These are phyloP conservation scores for Fusarium bulbicola DNA, from an alignment of 2,329 filamentous ascomycete genomes.

Conservation along the genomic window DNA sequence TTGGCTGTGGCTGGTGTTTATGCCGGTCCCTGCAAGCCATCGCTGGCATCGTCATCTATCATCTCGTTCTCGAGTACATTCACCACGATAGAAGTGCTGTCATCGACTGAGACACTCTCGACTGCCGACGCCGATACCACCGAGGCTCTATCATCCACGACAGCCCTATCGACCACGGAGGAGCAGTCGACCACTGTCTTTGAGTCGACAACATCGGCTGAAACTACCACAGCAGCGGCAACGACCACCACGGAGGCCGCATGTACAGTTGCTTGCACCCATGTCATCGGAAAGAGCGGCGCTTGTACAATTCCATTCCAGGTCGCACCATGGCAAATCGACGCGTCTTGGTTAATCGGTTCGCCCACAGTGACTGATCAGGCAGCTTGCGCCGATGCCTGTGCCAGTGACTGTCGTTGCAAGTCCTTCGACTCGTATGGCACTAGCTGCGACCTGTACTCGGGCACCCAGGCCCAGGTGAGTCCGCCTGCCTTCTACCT, in stretches of 20 bases:
- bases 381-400: not conserved
- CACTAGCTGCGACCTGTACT: not conserved
- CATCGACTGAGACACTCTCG: not conserved
- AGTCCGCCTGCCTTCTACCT: not conserved
- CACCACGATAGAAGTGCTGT: not conserved
- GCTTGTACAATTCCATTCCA: not conserved
- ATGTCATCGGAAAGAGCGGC: not conserved
- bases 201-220: not conserved
- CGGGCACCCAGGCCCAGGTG: not conserved
- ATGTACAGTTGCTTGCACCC: not conserved
- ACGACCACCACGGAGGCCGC: not conserved
- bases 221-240: not conserved
- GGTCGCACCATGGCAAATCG: not conserved
- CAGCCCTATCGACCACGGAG: not conserved
- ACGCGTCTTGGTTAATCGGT: not conserved
- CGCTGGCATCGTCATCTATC: not conserved
- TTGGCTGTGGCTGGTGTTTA: not conserved
- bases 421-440: not conserved
- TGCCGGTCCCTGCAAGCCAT: not conserved
- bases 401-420: not conserved
- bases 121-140: not conserved
- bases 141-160: not conserved
- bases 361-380: not conserved
- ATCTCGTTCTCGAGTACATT: not conserved
- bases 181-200: not conserved